Percentiles rank a stretch among this genome's conserved stretches.
phyloP scores from a whole-genome alignment of 345 rosid genomes.

The Gossypium anomalum region DNA sequence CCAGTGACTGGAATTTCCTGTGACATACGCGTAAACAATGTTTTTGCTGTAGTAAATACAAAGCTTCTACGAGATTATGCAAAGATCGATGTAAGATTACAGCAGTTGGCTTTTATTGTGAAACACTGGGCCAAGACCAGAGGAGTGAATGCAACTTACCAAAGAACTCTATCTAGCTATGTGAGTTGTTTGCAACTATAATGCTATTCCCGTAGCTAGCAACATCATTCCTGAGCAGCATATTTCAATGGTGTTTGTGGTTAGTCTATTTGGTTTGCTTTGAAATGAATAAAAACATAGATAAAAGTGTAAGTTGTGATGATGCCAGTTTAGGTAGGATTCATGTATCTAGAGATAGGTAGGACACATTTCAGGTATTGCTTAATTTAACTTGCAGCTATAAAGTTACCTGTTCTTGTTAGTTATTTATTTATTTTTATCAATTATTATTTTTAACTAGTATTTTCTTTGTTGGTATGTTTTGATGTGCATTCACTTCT shows the following conservation, averaged over 20 bases:
- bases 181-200: conserved; percentile 44
- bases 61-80: conserved; percentile 89
- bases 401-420: neutral
- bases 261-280: neutral
- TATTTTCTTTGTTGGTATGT: conserved; percentile 63
- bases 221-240: neutral
- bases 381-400: too few relatives aligned
- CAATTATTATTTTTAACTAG: neutral
- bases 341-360: too few relatives aligned
- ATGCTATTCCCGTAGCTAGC: conserved; percentile 9
- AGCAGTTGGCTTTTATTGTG: conserved; percentile 81
- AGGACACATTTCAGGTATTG: too few relatives aligned
- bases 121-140: conserved; percentile 98
- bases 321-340: too few relatives aligned
- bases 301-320: too few relatives aligned
- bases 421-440: neutral
- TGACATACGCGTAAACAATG: conserved; percentile 81
- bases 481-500: conserved; percentile 92
- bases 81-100: conserved; percentile 66
- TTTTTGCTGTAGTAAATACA: conserved; percentile 92
- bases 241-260: conserved; percentile 7
- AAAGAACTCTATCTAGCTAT: conserved; percentile 95
- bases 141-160: conserved; percentile 89
- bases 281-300: neutral
- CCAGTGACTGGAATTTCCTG: conserved; percentile 83